Percentiles rank a stretch among this genome's conserved stretches.
Conservation (phyloP, 1,284 basidiomycete species). For the Cutaneotrichosporon cutaneum region DNA sequence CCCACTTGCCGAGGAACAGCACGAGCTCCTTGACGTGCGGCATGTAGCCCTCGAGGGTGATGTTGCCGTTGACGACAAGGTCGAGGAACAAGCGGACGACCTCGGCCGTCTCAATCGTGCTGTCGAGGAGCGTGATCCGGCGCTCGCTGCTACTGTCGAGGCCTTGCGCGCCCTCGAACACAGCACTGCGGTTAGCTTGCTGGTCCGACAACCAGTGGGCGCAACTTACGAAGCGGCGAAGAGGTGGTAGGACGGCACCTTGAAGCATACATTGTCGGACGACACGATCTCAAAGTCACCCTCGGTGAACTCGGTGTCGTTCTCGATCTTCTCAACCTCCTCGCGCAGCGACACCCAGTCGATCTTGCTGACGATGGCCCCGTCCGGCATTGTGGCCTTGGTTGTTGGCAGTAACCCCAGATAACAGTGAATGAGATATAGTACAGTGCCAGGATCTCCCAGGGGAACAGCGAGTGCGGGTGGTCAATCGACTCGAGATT, state of each 20-base stretch:
- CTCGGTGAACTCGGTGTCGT: background rate
- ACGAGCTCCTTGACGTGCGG: background rate
- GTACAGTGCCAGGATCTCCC: no score
- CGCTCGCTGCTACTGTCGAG: no score
- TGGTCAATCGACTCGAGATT: no score
- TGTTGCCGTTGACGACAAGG: background rate
- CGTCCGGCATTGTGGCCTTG: no score
- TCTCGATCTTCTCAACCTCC: background rate
- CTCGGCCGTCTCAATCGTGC: background rate
- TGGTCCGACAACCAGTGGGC: background rate
- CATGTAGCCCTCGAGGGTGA: background rate
- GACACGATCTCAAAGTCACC: slow-evolving; percentile 15
- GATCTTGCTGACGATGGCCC: no score
- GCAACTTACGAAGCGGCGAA: background rate
- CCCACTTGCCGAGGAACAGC: background rate
- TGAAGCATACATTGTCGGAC: slow-evolving; percentile 16
- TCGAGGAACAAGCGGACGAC: background rate
- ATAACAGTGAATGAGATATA: no score
- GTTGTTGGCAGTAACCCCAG: no score
- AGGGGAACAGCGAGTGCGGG: no score
- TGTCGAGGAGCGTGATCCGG: background rate
- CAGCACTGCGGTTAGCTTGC: background rate
- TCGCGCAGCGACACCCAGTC: no score
- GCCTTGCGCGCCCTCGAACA: background rate
- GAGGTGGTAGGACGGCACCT: slow-evolving; percentile 9